These are phyloP conservation scores for Penicillium decumbens DNA, from an alignment of 2,329 filamentous ascomycete genomes.

Conservation along the genomic window DNA sequence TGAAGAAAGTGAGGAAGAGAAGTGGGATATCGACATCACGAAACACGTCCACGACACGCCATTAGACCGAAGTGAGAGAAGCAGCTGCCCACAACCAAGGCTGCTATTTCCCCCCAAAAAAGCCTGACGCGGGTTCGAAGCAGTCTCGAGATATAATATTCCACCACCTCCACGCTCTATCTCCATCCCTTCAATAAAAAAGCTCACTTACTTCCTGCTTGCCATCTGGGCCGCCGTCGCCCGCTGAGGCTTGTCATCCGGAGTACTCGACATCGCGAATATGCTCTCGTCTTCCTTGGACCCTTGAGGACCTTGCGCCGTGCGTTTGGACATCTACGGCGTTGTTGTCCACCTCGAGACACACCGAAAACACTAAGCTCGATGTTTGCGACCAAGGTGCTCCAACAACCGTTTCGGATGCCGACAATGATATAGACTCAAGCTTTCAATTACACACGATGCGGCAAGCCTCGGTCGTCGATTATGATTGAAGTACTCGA, in stretches of 20 bases:
- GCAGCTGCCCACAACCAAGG: background rate
- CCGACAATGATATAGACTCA: background rate
- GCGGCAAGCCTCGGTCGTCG: background rate
- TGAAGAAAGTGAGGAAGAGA: background rate
- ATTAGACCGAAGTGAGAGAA: background rate
- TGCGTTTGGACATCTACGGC: slow-evolving; percentile 40
- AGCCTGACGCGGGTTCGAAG: background rate
- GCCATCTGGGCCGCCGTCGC: slow-evolving; percentile 55
- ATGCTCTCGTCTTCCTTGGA: slow-evolving; percentile 30
- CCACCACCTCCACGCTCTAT: background rate
- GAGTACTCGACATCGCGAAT: slow-evolving; percentile 39
- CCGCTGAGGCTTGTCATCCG: slow-evolving; percentile 45
- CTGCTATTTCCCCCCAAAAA: background rate
- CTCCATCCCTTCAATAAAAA: background rate
- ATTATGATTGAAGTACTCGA: background rate
- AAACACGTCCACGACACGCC: background rate
- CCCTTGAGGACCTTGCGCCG: slow-evolving; percentile 34
- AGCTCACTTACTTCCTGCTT: slow-evolving; percentile 50
- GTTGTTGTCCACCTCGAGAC: background rate
- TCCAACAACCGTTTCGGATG: slow-evolving; percentile 5
- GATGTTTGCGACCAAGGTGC: background rate
- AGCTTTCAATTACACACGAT: background rate
- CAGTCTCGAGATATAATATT: background rate
- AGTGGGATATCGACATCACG: background rate
- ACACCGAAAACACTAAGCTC: slow-evolving; percentile 2